These are phyloP conservation scores for Trichomonascaceae sp. DNA, from an alignment of 1,139 yeast species.

Conservation along the genomic window DNA sequence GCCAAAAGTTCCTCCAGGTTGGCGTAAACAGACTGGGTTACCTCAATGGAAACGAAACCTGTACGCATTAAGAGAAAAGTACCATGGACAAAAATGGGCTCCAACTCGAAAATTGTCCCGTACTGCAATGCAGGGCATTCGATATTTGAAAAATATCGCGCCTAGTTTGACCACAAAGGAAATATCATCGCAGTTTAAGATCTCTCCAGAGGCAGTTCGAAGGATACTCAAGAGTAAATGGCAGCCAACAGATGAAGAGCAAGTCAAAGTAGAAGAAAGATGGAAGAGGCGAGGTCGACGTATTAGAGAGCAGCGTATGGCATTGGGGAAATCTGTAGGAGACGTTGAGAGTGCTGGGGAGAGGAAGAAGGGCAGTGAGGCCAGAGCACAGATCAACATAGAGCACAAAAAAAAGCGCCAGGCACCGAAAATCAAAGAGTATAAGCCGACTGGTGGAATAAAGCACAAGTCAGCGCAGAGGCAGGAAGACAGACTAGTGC, in stretches of 20 bases:
- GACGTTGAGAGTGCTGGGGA: not conserved
- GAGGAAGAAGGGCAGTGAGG: not conserved
- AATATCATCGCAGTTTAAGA: conserved; percentile 56
- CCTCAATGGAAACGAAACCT: conserved; percentile 69
- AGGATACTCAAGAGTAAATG: conserved; percentile 73
- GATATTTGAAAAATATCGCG: conserved; percentile 44
- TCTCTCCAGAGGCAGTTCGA: conserved; percentile 80
- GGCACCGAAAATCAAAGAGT: not conserved
- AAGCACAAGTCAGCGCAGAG: not conserved
- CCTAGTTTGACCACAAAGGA: conserved; percentile 60
- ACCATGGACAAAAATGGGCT: conserved; percentile 55
- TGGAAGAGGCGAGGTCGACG: conserved; percentile 44
- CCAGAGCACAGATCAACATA: not conserved
- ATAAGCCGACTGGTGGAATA: not conserved
- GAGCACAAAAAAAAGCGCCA: too few species aligned
- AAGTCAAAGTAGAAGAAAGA: conserved; percentile 39
- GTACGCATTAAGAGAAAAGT: conserved; percentile 52
- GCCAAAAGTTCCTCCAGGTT: conserved; percentile 36
- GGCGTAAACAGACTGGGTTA: conserved; percentile 37
- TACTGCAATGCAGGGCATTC: conserved; percentile 61
- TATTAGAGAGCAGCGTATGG: conserved; percentile 18
- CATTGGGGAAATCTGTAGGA: conserved; percentile 4
- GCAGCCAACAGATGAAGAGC: conserved; percentile 58
- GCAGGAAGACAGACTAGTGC: not conserved
- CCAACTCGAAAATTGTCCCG: conserved; percentile 66